A percentile compares a stretch with the other conserved stretches of the same genome.
Conservation (phyloP, 2,329 filamentous ascomycete species). For the Trichophyton simii region DNA sequence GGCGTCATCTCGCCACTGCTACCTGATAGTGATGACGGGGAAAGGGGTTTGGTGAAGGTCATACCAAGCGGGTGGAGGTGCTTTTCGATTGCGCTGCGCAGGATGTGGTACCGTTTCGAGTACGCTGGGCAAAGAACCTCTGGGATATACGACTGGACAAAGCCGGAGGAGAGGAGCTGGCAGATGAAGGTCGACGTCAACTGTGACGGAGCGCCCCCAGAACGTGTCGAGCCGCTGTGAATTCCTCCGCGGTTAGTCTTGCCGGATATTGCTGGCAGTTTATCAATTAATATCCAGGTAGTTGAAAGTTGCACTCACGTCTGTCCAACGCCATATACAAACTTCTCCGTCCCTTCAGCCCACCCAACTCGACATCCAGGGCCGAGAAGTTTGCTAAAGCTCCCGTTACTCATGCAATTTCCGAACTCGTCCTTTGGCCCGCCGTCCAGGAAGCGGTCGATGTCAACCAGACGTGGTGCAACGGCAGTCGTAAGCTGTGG, state of each 20-base stretch:
- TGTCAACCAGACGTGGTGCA: constrained; percentile 62
- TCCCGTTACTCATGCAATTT: constrained; percentile 72
- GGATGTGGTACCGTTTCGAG: constrained; percentile 38
- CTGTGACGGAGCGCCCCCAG: constrained; percentile 49
- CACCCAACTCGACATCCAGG: constrained; percentile 81
- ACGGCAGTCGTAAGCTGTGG: constrained; percentile 10
- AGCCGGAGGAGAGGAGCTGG: constrained; percentile 40
- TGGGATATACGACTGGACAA: constrained; percentile 42
- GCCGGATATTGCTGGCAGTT: constrained; percentile 9
- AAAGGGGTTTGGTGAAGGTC: constrained; percentile 7
- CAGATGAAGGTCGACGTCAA: constrained; percentile 46
- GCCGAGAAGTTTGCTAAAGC: constrained; percentile 75
- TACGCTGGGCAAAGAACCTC: constrained; percentile 45
- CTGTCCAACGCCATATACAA: constrained; percentile 48
- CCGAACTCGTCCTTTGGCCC: constrained; percentile 55
- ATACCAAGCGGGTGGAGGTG: constrained; percentile 54
- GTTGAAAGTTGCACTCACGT: constrained; percentile 32
- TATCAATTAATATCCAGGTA: not conserved
- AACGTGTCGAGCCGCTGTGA: constrained; percentile 43
- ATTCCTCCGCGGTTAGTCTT: not conserved
- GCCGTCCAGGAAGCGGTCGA: constrained; percentile 57
- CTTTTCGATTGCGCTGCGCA: constrained; percentile 47
- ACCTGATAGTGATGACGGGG: not conserved
- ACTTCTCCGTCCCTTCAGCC: constrained; percentile 58
- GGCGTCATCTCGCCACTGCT: constrained; percentile 9